Conservation (phyloP, 805 yeast genomes). For the Candida montana region DNA sequence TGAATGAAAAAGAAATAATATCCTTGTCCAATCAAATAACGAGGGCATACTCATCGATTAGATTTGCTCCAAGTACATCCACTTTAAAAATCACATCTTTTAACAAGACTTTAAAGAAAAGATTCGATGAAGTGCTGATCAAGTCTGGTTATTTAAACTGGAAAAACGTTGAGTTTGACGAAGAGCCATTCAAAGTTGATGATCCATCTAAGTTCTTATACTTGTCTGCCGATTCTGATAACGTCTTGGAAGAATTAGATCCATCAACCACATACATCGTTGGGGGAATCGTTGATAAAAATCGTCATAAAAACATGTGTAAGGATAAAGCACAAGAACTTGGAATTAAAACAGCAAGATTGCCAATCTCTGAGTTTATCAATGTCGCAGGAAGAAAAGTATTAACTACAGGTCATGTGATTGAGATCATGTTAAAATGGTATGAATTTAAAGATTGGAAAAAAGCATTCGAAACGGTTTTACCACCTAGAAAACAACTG, state of each 20-base stretch:
- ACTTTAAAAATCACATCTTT: conserved; percentile 60
- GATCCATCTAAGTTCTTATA: conserved; percentile 49
- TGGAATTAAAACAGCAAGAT: conserved; percentile 66
- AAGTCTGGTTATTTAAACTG: conserved; percentile 56
- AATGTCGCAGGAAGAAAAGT: conserved; percentile 82
- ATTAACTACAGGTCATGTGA: conserved; percentile 92
- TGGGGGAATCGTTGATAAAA: conserved; percentile 96
- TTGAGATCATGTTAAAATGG: conserved; percentile 79
- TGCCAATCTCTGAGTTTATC: conserved; percentile 85
- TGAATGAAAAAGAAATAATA: conserved; percentile 66
- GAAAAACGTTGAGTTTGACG: conserved; percentile 54
- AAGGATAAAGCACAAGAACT: conserved; percentile 70
- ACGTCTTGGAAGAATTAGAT: conserved; percentile 55
- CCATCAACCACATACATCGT: conserved; percentile 74
- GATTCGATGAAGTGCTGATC: conserved; percentile 61
- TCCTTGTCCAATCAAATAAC: conserved; percentile 79
- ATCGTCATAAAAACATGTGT: conserved; percentile 79
- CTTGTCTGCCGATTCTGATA: conserved; percentile 83
- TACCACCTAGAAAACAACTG: conserved; percentile 67
- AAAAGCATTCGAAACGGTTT: conserved; percentile 74
- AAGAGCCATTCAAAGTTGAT: conserved; percentile 25
- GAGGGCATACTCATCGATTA: conserved; percentile 74
- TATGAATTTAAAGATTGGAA: conserved; percentile 79
- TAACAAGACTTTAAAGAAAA: conserved; percentile 53
- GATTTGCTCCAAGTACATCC: conserved; percentile 52